Evolutionary conservation across 371 early-diverging fungal species (phyloP), one percentile per base, ranked within the genome.

Genomic region (Actinomortierella ambigua): DNA sequence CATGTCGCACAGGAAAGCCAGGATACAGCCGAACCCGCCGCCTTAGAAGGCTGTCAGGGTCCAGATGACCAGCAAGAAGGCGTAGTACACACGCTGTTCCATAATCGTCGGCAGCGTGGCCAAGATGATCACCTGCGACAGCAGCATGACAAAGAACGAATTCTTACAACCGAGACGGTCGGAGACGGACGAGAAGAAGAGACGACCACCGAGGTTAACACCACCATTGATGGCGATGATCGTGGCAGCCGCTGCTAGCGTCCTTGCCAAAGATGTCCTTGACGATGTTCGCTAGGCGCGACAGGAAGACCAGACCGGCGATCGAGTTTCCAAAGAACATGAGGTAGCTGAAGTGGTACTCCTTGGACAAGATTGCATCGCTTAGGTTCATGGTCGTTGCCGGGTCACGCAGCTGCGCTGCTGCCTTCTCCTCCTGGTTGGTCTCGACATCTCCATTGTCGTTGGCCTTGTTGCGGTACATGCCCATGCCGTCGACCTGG

Each of bases 1-100:
- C 85, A 86, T 85, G 55, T 90, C 90, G 48, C 87, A 78, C 4
- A 90, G 77, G 77, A 87, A 88, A 20, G 88, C 88, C 0, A 88
- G 90, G 46, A 90, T 88, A 65, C 85, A 79, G 13, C 87, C 90
- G 55, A 87, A 88, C 14, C 88, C 90, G 51, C 83, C 85, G 44
- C 86, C 86, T 47, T 86, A 86, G 79, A 79, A 82, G 2, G 79
- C 58, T 2, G 84, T 82, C 34, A 82, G 57, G 8, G 69, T 64
- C 81, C 83, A 84, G 41, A 84, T 65, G 11, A 77, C 56, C 5
- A 62, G 42, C 48, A 86, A 59, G 69, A 83, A 86, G 6, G 77
- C 78, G 63, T 76, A 64, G 76, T 84, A 87, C 61, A 60, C 64
- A 24, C 68, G 73, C 20, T 60, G 41, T 44, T 67, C 65, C 58